phyloP scores from a whole-genome alignment of 2,329 filamentous ascomycete genomes.

The Berkeleyomyces basicola region DNA sequence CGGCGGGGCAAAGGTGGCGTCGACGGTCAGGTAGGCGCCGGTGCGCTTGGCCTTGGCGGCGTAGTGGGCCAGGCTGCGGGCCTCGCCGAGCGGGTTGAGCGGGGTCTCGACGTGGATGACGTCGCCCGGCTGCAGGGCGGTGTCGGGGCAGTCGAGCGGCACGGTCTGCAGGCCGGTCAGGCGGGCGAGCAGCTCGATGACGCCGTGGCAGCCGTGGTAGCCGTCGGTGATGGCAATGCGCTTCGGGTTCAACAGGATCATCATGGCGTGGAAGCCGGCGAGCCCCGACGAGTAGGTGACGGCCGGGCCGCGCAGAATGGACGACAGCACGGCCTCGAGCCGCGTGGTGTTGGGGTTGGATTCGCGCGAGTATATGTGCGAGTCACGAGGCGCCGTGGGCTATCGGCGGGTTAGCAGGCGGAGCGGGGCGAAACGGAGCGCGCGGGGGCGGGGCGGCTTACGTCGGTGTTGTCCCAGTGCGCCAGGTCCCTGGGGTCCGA shows the following conservation, averaged over 20 bases:
- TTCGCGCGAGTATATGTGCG: constrained; percentile 71
- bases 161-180: constrained; percentile 61
- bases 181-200: constrained; percentile 55
- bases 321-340: constrained; percentile 65
- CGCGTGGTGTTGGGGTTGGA: constrained; percentile 66
- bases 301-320: constrained; percentile 50
- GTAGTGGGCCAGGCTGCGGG: constrained; percentile 54
- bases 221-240: constrained; percentile 68
- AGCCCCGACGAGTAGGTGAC: constrained; percentile 76
- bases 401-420: constrained; percentile 16
- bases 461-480: constrained; percentile 34
- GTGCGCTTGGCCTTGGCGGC: constrained; percentile 53
- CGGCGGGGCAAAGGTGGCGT: constrained; percentile 85
- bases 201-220: constrained; percentile 89
- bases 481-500: constrained; percentile 49
- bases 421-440: background rate
- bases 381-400: constrained; percentile 36
- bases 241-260: constrained; percentile 70
- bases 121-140: constrained; percentile 58
- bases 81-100: constrained; percentile 76
- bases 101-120: constrained; percentile 87
- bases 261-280: constrained; percentile 71
- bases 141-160: constrained; percentile 49
- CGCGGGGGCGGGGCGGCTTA: constrained; percentile 23
- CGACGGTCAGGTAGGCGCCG: constrained; percentile 66